Base-by-base conservation (phyloP, 257 asterid species). In the Fraxinus americana region DNA sequence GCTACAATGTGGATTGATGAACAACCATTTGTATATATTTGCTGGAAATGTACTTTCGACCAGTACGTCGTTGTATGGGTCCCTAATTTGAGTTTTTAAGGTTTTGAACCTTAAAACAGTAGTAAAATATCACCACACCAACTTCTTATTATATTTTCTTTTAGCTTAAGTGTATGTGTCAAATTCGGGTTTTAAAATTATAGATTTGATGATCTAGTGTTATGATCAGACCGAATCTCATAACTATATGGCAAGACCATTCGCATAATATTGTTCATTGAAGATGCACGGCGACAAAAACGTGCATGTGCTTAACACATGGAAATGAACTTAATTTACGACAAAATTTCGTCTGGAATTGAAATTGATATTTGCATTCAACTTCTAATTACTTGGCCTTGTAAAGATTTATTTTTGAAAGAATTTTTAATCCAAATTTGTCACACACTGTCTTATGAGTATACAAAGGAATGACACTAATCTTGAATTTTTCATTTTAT, bases 1-100 rank as follows among this genome's bases (percentile, higher is more conserved):
- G 63, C 16, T n/a, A 74, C 11, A 66, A 74, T 75, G 85, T 77
- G 61, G 83, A 80, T 80, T 77, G 83, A 59, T 82, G 30, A 85
- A 72, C 80, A 77, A 69, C 63, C 21, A 52, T 5, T 16, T 52
- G 25, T 7, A 19, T 52, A 52, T 52, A 52, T 52, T 17, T 52
- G 9, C 9, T 52, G 23, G 63, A 52, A 16, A 17, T 52, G 21
- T 52, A 52, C 63, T 16, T 17, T 52, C 63, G 25, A 52, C 63
- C 25, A 7, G 25, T 1, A 21, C 14, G 21, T 21, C 32, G 21
- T 59, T 21, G 2, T 59, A 23, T 23, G 5, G 30, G 29, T 9
- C 67, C 67, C 29, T 21, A 59, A 59, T n/a, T 59, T 59, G 48
- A 59, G 32, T n/a, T 59, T 59, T 59, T 8, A 59, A 59, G 67